Base-by-base conservation (phyloP, 2,329 filamentous ascomycete species). In the Xylaria polymorpha region DNA sequence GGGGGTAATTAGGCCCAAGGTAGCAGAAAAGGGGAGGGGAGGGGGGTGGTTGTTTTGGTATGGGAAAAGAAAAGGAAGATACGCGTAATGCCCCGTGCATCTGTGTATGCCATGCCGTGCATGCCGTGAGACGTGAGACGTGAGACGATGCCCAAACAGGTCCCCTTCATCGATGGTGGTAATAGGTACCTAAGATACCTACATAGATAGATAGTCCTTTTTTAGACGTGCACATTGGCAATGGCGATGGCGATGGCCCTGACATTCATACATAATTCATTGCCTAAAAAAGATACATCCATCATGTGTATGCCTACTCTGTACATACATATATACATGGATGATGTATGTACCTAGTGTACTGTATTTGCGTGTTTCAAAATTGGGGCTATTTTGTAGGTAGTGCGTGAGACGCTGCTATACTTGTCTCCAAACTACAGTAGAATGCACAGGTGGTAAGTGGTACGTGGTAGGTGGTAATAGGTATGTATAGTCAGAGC, bases 141-240 rank as follows among this genome's bases (percentile, higher is more conserved):
- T 5, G 22, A 29, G n/a, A 51, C 25, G 25, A 18, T 51, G 4
- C 25, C 48, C 6, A 29, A 29, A 51, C 48, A 29, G 20, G 10
- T 2, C 10, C 4, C 22, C 10, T 15, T 15, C 20, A 14, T 10
- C 10, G 5, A 14, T 29, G 3, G 43, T 6, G 20, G 43, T 14
- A 50, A 29, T 29, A n/a, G n/a, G n/a, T n/a, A n/a, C n/a, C n/a
- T n/a, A n/a, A n/a, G n/a, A n/a, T n/a, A n/a, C n/a, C n/a, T n/a
- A n/a, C n/a, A n/a, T n/a, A n/a, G n/a, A n/a, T n/a, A 29, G 25
- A 29, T 29, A 3, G 1, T 51, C 25, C 48, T 32, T 51, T 51
- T 51, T 51, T 51, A 51, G 25, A 51, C 48, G 48, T 51, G 48
- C 48, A 32, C 48, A 51, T 51, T 51, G 25, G 25, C 15, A 4